Conservation (phyloP, 306 rosid genomes). For the Prunus mume region DNA sequence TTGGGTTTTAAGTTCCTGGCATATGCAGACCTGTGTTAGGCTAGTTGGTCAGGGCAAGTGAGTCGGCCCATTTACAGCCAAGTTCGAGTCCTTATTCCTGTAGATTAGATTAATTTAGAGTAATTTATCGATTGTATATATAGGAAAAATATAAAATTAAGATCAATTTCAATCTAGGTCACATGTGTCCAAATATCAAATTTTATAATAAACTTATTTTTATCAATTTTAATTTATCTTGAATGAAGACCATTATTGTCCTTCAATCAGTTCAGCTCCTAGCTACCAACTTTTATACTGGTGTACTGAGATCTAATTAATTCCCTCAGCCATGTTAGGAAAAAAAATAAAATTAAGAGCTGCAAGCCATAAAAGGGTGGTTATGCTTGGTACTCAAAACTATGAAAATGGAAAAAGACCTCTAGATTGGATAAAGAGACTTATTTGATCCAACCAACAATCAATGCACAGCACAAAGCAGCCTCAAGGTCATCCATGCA, state of each 20-base stretch:
- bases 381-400: background rate
- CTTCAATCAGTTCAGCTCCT: background rate
- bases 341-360: background rate
- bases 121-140: background rate
- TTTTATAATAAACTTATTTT: background rate
- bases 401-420: background rate
- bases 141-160: background rate
- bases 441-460: constrained; percentile 26
- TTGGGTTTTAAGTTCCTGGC: background rate
- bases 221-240: background rate
- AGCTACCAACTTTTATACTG: background rate
- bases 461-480: constrained; percentile 17
- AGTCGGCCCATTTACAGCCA: no score
- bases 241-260: background rate
- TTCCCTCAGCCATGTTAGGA: background rate
- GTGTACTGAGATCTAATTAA: background rate
- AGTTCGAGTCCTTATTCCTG: no score
- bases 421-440: constrained; percentile 4
- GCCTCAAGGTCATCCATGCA: constrained; percentile 13
- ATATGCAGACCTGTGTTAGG: background rate
- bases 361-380: background rate
- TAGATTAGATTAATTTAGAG: no score
- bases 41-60: no score
- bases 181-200: background rate
- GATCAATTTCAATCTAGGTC: background rate